phyloP scores from a whole-genome alignment of 805 yeast species.

The Blastobotrys attinorum region DNA sequence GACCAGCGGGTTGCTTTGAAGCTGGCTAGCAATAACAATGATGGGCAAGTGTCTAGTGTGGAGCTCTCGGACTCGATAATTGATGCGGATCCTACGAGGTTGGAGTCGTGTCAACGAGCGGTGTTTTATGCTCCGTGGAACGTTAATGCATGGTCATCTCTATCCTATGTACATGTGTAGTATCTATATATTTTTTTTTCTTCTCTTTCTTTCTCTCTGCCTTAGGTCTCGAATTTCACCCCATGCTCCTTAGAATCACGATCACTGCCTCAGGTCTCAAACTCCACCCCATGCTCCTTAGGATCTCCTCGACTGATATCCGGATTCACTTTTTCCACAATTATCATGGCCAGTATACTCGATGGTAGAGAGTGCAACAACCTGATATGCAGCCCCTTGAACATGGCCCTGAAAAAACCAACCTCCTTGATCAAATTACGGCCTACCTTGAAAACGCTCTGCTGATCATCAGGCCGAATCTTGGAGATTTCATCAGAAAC shows the following conservation, averaged over 20 bases:
- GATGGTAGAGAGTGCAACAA: slow-evolving; percentile 32
- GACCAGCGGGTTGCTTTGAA: slow-evolving; percentile 48
- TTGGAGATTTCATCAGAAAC: slow-evolving; percentile 29
- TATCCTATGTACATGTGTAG: too few relatives aligned
- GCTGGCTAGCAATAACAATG: slow-evolving; percentile 41
- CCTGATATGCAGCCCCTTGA: slow-evolving; percentile 31
- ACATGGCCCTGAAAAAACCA: slow-evolving; percentile 28
- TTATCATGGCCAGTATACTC: slow-evolving; percentile 32
- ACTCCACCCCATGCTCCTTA: background rate
- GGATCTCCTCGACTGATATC: slow-evolving; percentile 17
- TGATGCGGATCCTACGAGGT: slow-evolving; percentile 35
- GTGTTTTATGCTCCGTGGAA: slow-evolving; percentile 55
- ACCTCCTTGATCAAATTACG: slow-evolving; percentile 29
- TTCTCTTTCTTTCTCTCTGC: too few relatives aligned
- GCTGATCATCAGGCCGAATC: slow-evolving; percentile 31
- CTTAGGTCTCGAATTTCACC: too few relatives aligned
- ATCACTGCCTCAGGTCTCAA: background rate
- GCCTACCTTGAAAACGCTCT: slow-evolving; percentile 28
- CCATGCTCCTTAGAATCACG: too few relatives aligned
- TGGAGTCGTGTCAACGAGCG: slow-evolving; percentile 59
- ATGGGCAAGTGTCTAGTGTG: slow-evolving; percentile 38
- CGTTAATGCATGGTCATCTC: slow-evolving; percentile 26
- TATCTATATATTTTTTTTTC: too few relatives aligned
- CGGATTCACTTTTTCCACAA: slow-evolving; percentile 33
- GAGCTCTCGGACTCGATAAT: slow-evolving; percentile 47